Evolutionary conservation across 257 asterid species (phyloP), one percentile per base, ranked within the genome.

Genomic region (Jasminum sambac): DNA sequence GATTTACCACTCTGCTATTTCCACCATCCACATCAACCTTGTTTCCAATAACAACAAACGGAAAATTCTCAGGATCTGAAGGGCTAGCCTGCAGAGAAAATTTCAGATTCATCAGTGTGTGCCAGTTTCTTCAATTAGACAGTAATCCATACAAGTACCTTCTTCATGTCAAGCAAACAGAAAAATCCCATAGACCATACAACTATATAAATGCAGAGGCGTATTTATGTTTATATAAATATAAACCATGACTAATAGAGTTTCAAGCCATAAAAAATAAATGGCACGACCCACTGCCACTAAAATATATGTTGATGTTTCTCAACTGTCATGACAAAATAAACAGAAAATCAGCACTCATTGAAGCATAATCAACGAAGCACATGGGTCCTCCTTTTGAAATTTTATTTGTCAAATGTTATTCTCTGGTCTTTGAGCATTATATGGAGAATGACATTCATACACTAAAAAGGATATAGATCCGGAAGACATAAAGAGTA

Each of bases 31-130:
- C 88, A 68, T 95, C 99, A 81, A 79, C 72, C 90, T 95, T 95
- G 90, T 95, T 95, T 64, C 99, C 99, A 50, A 95, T 81, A 85
- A 95, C 99, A 79, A 95, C 93, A 87, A 95, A 95, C 42, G 98
- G 98, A 75, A 95, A 95, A 73, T 95, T 91, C 72, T 95, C 99
- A 25, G 96, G 99, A 79, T 95, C 98, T 2, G 98, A 80, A 64
- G 99, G 99, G 74, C 96, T 89, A 38, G 99, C 98, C 99, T 95
- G 98, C 87, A 85, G 43, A 23, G 30, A 60, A 69, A 74, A 57
- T 70, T 61, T 17, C 46, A 21, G 1, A 61, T 42, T 74, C 26
- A 75, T 44, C n/a, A 34, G 58, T 55, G 26, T 24, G 0, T 50
- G 6, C 13, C 59, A 7, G 1, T 50, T 50, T 50, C 59, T 17